phyloP scores from a whole-genome alignment of 306 rosid genomes.

The Lotus japonicus region DNA sequence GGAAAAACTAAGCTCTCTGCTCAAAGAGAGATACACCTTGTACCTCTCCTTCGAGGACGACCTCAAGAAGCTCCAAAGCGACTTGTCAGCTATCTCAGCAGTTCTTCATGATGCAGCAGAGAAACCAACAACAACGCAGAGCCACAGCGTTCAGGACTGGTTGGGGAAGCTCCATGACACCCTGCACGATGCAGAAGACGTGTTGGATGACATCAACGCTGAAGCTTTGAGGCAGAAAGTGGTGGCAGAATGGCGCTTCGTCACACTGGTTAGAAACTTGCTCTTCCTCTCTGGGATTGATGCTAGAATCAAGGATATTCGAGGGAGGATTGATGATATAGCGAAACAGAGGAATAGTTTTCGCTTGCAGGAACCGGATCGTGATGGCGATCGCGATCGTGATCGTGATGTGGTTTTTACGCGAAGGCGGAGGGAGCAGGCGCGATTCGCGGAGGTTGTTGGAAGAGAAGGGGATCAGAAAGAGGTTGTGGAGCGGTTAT shows the following conservation, averaged over 20 bases:
- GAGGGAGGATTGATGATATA: conserved; percentile 8
- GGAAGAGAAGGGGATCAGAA: conserved; percentile 14
- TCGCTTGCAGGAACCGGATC: background rate
- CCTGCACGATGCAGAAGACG: conserved; percentile 20
- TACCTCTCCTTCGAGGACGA: conserved; percentile 3
- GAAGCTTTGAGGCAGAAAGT: conserved; percentile 16
- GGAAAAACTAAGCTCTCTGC: background rate
- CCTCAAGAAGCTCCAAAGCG: background rate
- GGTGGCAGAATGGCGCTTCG: background rate
- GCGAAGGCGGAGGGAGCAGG: too few species aligned
- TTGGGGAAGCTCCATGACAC: conserved; percentile 9
- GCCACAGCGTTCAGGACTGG: conserved; percentile 8
- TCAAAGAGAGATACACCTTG: background rate
- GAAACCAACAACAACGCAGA: conserved; percentile 5
- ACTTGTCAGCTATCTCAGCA: background rate
- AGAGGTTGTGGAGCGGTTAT: background rate
- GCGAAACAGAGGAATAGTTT: background rate
- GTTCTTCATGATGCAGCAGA: conserved; percentile 26
- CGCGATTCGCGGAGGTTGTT: background rate
- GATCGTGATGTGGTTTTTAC: too few species aligned
- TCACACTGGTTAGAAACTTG: conserved; percentile 10
- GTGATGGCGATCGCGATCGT: too few species aligned
- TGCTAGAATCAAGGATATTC: background rate
- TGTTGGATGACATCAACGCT: conserved; percentile 21
- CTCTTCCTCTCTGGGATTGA: conserved; percentile 12